phyloP scores from a whole-genome alignment of 2,329 filamentous ascomycete species.

The Cladosporium velox region DNA sequence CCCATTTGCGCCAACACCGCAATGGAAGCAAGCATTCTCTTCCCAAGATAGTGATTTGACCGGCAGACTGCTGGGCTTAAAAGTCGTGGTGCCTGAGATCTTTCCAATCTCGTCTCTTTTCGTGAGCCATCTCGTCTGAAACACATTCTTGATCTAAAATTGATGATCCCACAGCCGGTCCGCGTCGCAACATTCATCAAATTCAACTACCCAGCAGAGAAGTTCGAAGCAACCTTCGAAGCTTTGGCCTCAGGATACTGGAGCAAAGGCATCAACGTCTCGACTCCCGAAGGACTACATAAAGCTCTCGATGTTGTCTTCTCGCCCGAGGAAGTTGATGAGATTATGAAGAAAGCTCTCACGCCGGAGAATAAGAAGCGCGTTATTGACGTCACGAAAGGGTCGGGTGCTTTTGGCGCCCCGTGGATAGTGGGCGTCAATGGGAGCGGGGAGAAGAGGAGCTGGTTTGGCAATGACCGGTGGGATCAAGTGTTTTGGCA shows the following conservation, averaged over 20 bases:
- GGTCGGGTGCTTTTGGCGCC: background rate
- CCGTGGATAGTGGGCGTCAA: background rate
- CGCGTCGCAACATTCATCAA: background rate
- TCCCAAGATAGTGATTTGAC: background rate
- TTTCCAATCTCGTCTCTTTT: background rate
- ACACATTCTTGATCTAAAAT: background rate
- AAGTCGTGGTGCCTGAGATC: background rate
- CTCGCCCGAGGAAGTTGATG: background rate
- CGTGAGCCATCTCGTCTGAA: background rate
- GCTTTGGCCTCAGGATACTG: background rate
- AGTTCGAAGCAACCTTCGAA: background rate
- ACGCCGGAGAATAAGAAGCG: background rate
- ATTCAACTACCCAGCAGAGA: background rate
- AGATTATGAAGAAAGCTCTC: background rate
- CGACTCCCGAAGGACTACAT: background rate
- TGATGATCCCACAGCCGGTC: background rate
- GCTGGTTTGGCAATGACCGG: background rate
- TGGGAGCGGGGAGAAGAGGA: background rate
- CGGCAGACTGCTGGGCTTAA: background rate
- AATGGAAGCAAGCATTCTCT: background rate
- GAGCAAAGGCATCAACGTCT: background rate
- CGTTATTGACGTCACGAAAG: background rate
- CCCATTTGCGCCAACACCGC: background rate
- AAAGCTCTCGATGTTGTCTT: background rate
- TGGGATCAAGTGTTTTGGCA: background rate